A percentile compares a stretch with the other conserved stretches of the same genome.
Conservation (phyloP, 2,329 filamentous ascomycete genomes). For the Ilyonectria robusta region DNA sequence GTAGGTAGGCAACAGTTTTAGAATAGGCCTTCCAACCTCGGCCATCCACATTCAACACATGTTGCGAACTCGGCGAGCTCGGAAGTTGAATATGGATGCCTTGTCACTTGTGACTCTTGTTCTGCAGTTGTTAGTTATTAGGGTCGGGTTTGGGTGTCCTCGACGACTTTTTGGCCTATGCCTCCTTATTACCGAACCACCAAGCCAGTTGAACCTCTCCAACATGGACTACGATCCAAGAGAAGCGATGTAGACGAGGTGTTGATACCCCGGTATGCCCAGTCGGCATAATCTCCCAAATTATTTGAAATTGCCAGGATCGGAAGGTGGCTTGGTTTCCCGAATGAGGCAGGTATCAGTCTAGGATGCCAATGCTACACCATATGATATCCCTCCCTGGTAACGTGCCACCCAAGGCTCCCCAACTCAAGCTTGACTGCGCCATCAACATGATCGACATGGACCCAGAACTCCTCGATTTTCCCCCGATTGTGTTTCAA, state of each 20-base stretch:
- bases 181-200: too few relatives aligned
- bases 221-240: background rate
- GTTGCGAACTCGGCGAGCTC: background rate
- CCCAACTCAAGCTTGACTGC: background rate
- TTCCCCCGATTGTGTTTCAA: conserved; percentile 27
- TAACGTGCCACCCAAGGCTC: background rate
- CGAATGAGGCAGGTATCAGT: background rate
- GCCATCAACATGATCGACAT: conserved; percentile 14
- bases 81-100: background rate
- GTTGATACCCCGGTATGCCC: background rate
- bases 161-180: background rate
- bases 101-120: background rate
- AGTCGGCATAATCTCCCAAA: background rate
- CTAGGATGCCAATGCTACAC: background rate
- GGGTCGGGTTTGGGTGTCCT: background rate
- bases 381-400: background rate
- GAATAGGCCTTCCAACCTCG: background rate
- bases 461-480: conserved; percentile 4
- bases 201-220: too few relatives aligned
- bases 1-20: background rate
- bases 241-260: background rate
- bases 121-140: background rate
- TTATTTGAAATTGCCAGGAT: background rate
- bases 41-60: background rate
- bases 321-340: background rate